Base-by-base conservation (phyloP, 495 filamentous ascomycete species). In the Penicillium coprophilum region DNA sequence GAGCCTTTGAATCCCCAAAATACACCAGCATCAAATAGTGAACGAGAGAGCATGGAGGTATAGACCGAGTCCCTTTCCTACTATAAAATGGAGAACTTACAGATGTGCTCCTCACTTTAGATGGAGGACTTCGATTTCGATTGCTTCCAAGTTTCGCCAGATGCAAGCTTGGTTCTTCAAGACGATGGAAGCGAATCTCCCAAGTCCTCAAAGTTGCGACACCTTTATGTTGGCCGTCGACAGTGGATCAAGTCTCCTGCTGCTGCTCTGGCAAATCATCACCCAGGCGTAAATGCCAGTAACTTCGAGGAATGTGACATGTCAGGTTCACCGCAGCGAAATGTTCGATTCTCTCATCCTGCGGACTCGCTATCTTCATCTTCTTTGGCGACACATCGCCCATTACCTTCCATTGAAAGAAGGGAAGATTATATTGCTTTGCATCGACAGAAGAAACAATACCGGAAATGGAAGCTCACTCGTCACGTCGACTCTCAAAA, bases 11-110 rank as follows among this genome's bases (percentile, higher is more conserved):
- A 62, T 21, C 61, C 68, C 6, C 59, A 63, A 20, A 69, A 70
- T 53, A 69, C 70, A 4, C 68, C 68, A 1, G 59, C 56, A 6
- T 66, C 62, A 6, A 48, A 58, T 38, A 66, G 56, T 38, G 57
- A 54, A 20, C 30, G 36, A 27, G 48, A 34, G 4, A 61, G 60
- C 45, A 49, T 32, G 4, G 28, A 47, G 28, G 45, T 20, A 10
- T 20, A 8, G 20, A 27, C 45, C 7, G 45, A 48, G 19, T 10
- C 28, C 0, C 27, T 15, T 30, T 15, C 21, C 4, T 46, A 28
- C 13, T 27, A 24, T 41, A 53, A 56, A n/a, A 38, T 20, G 10
- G 49, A 57, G 23, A 56, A 52, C 24, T 12, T 56, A 31, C 48
- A 27, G 19, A 53, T 46, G 32, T 50, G 17, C 19, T 50, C 50